Evolutionary conservation across 306 rosid species (phyloP).

Genomic region (Comarum palustre): DNA sequence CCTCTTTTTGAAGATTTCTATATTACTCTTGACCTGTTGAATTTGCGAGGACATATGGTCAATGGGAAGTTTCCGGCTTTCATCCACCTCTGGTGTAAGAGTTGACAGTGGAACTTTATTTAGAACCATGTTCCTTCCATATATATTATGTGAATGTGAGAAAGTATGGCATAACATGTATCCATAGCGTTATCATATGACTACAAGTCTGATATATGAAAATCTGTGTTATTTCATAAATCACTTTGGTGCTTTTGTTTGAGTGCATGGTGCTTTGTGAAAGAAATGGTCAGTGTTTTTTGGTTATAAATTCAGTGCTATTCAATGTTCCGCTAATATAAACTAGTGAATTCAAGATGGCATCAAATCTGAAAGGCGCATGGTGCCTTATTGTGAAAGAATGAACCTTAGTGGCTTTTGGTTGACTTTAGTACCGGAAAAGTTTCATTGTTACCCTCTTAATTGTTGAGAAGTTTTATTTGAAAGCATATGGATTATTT

Average conservation of each 20-base stretch:
- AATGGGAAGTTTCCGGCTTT: not conserved
- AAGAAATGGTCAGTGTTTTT: slow-evolving; percentile 6
- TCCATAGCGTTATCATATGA: not conserved
- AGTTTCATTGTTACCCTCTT: not conserved
- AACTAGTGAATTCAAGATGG: not conserved
- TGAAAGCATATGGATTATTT: too few relatives aligned
- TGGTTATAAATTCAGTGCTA: not conserved
- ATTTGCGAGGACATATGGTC: not conserved
- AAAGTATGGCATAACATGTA: not conserved
- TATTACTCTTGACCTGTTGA: not conserved
- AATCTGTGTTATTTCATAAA: not conserved
- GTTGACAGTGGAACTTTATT: not conserved
- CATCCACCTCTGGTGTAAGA: not conserved
- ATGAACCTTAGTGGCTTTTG: slow-evolving; percentile 3
- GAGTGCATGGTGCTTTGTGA: not conserved
- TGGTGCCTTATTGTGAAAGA: not conserved
- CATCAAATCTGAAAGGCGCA: not conserved
- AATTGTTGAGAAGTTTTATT: not conserved
- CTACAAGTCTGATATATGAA: not conserved
- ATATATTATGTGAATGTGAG: not conserved
- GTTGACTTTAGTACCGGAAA: not conserved
- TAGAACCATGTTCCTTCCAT: not conserved
- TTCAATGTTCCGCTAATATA: not conserved
- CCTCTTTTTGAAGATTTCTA: not conserved
- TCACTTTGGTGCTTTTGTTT: not conserved